Evolutionary conservation across 2,329 filamentous ascomycete species (phyloP).

Genomic region (Blumeria graminis): DNA sequence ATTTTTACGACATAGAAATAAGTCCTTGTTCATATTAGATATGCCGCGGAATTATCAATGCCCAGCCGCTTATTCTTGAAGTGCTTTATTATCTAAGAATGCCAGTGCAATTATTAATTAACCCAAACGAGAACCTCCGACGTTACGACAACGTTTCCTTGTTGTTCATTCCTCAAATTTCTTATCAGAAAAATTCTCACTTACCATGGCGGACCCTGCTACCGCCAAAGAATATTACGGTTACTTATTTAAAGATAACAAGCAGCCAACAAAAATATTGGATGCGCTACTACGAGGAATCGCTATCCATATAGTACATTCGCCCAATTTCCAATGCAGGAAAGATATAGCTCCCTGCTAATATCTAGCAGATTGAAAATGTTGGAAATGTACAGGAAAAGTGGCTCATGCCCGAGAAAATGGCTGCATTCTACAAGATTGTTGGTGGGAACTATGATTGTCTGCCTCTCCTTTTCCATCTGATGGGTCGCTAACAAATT

Average conservation of each 20-base stretch:
- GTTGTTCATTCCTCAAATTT: not conserved
- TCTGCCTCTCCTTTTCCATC: conserved; percentile 13
- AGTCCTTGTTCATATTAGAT: no score
- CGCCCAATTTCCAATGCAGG: not conserved
- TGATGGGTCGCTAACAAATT: conserved; percentile 6
- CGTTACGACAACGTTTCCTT: not conserved
- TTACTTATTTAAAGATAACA: conserved; percentile 43
- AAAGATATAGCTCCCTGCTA: not conserved
- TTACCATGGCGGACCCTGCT: not conserved
- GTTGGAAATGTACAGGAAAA: conserved; percentile 31
- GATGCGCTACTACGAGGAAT: conserved; percentile 45
- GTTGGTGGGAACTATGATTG: conserved; percentile 56
- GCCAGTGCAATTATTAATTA: no score
- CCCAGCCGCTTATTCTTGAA: no score
- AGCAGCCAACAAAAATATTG: conserved; percentile 40
- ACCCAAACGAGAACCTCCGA: not conserved
- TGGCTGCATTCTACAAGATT: conserved; percentile 52
- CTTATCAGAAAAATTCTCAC: not conserved
- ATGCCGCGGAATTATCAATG: no score
- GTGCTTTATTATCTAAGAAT: no score
- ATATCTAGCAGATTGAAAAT: conserved; percentile 24
- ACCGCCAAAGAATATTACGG: conserved; percentile 24
- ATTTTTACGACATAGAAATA: no score
- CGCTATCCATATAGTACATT: conserved; percentile 43
- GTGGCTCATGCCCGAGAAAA: conserved; percentile 37